Evolutionary conservation across 306 rosid genomes (phyloP).

Genomic region (Quercus engelmannii): DNA sequence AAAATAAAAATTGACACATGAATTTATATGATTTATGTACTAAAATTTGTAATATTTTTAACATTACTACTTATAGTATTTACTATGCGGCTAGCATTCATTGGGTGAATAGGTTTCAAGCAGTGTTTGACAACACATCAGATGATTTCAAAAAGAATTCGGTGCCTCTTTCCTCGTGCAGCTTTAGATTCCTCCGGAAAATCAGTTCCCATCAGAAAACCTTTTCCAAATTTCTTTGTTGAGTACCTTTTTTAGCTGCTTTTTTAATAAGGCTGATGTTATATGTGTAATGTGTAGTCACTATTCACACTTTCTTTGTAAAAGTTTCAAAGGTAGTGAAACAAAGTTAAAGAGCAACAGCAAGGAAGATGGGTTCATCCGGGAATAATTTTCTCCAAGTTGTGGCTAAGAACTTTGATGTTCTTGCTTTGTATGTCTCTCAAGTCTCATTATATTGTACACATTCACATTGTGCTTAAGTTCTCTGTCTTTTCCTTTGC

Average conservation of each 20-base stretch:
- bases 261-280: neutral
- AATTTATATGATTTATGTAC: too few species aligned
- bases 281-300: neutral
- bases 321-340: neutral
- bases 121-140: too few species aligned
- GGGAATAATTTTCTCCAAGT: constrained; percentile 72
- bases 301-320: neutral
- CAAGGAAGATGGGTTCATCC: constrained; percentile 47
- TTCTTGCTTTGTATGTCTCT: constrained; percentile 73
- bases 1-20: too few species aligned
- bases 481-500: neutral
- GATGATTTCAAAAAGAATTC: constrained; percentile 20
- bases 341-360: neutral
- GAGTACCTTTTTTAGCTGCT: neutral
- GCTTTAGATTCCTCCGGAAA: constrained; percentile 34
- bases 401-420: constrained; percentile 73
- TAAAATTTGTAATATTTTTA: too few species aligned
- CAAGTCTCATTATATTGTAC: neutral
- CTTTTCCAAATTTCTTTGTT: constrained; percentile 27
- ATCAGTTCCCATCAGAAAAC: constrained; percentile 7
- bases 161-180: constrained; percentile 70
- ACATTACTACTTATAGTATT: too few species aligned
- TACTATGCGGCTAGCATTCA: too few species aligned
- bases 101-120: too few species aligned
- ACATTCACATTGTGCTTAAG: neutral